Percentiles rank a stretch among this genome's conserved stretches.
phyloP scores from a whole-genome alignment of 805 yeast genomes.

The Schwanniomyces occidentalis region DNA sequence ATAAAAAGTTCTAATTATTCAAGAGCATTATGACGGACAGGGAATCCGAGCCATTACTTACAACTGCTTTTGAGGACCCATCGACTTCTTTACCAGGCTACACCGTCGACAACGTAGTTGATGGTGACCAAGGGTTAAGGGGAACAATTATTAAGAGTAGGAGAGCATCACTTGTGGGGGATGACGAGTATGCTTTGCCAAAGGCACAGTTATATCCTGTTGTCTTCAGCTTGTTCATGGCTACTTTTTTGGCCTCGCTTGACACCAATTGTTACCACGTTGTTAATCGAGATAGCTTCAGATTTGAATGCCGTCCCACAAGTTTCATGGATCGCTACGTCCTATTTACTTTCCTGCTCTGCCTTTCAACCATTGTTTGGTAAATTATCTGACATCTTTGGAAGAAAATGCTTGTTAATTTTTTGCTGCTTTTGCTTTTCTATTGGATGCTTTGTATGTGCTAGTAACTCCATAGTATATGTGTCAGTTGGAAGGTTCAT shows the following conservation, averaged over 20 bases:
- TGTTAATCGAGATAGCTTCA: slow-evolving; percentile 63
- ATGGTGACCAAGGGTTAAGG: neutral
- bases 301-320: slow-evolving; percentile 63
- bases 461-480: slow-evolving; percentile 56
- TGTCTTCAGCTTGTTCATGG: slow-evolving; percentile 31
- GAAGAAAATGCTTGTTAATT: slow-evolving; percentile 53
- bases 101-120: slow-evolving; percentile 1
- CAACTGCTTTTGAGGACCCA: slow-evolving; percentile 1
- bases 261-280: slow-evolving; percentile 69
- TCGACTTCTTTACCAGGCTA: slow-evolving; percentile 1
- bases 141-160: neutral
- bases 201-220: slow-evolving; percentile 27
- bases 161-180: neutral
- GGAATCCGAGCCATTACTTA: neutral
- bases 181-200: slow-evolving; percentile 17
- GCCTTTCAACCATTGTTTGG: slow-evolving; percentile 75
- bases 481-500: slow-evolving; percentile 63
- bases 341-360: slow-evolving; percentile 64
- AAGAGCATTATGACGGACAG: too few relatives aligned
- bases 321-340: slow-evolving; percentile 71
- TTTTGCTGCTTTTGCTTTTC: slow-evolving; percentile 55
- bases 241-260: slow-evolving; percentile 58
- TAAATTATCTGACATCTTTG: slow-evolving; percentile 68
- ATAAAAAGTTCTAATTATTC: too few relatives aligned
- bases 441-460: slow-evolving; percentile 53